phyloP scores from a whole-genome alignment of 306 rosid species.

The Quillaja saponaria region DNA sequence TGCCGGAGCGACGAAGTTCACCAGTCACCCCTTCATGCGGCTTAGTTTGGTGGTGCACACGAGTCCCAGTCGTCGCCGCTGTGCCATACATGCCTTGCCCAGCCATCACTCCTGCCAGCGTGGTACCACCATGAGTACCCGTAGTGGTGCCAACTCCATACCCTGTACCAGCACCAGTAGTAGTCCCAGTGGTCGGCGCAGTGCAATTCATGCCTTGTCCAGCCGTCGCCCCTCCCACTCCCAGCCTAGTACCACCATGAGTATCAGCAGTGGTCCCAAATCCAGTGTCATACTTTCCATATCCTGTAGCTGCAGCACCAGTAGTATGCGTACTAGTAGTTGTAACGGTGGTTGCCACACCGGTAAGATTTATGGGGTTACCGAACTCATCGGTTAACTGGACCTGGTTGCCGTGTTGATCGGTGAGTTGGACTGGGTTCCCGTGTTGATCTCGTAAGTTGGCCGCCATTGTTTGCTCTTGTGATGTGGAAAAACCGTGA shows the following conservation, averaged over 20 bases:
- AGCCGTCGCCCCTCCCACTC: too few species aligned
- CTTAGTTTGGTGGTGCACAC: conserved; percentile 3
- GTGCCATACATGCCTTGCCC: neutral
- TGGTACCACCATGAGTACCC: conserved; percentile 25
- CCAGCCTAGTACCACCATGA: conserved; percentile 16
- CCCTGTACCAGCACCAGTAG: neutral
- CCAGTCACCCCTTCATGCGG: neutral
- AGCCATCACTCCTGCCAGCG: neutral
- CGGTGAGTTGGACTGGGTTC: conserved; percentile 62
- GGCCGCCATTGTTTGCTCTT: conserved; percentile 50
- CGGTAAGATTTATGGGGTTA: conserved; percentile 57
- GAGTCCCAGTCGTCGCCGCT: conserved; percentile 5
- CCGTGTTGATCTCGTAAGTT: conserved; percentile 61
- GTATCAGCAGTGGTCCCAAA: conserved; percentile 6
- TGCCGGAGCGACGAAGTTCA: conserved; percentile 42
- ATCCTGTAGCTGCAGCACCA: too few species aligned
- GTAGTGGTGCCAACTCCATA: conserved; percentile 1
- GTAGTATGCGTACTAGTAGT: neutral
- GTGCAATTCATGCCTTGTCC: too few species aligned
- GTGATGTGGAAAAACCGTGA: too few species aligned
- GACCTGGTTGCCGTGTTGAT: conserved; percentile 65
- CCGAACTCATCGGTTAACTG: conserved; percentile 67
- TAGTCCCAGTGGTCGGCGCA: conserved; percentile 41
- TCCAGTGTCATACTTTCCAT: neutral
- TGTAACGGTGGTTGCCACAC: conserved; percentile 50